Evolutionary conservation across 2,329 filamentous ascomycete species (phyloP).

Genomic region (Calycina herbarum): DNA sequence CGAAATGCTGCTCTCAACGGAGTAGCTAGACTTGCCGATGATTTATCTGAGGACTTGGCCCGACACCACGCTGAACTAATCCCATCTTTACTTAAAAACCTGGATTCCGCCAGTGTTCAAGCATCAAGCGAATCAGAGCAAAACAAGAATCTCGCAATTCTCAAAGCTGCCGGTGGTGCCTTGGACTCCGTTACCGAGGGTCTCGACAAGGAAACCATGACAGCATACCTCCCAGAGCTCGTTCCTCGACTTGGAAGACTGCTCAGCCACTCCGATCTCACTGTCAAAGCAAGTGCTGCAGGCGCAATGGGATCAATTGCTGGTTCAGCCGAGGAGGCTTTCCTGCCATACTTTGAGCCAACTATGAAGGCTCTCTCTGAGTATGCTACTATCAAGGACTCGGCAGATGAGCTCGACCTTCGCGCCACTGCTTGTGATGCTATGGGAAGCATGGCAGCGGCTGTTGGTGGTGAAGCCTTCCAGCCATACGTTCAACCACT

Average conservation of each 20-base stretch:
- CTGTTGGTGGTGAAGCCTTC: conserved; percentile 83
- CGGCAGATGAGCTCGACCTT: conserved; percentile 84
- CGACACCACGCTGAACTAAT: conserved; percentile 84
- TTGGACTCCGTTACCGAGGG: conserved; percentile 90
- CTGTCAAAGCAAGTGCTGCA: conserved; percentile 86
- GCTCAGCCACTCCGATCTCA: conserved; percentile 80
- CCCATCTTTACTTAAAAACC: conserved; percentile 81
- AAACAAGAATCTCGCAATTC: conserved; percentile 79
- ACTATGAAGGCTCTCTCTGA: conserved; percentile 87
- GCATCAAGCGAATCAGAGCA: conserved; percentile 61
- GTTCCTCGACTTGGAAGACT: conserved; percentile 83
- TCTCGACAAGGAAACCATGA: conserved; percentile 77
- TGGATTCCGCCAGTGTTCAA: conserved; percentile 74
- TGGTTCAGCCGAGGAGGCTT: conserved; percentile 76
- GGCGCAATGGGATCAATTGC: conserved; percentile 90
- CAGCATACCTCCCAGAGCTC: conserved; percentile 77
- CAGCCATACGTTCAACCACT: conserved; percentile 87
- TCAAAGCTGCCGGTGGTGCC: conserved; percentile 86
- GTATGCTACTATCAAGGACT: conserved; percentile 83
- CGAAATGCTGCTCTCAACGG: conserved; percentile 85
- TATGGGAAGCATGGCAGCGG: conserved; percentile 87
- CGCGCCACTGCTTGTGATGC: conserved; percentile 89
- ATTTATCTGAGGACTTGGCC: conserved; percentile 86
- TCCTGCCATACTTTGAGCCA: conserved; percentile 87
- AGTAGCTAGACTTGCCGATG: conserved; percentile 86